Evolutionary conservation across 371 early-diverging fungal species (phyloP), one percentile per base, ranked within the genome.

Genomic region (Phascolomyces articulosus): DNA sequence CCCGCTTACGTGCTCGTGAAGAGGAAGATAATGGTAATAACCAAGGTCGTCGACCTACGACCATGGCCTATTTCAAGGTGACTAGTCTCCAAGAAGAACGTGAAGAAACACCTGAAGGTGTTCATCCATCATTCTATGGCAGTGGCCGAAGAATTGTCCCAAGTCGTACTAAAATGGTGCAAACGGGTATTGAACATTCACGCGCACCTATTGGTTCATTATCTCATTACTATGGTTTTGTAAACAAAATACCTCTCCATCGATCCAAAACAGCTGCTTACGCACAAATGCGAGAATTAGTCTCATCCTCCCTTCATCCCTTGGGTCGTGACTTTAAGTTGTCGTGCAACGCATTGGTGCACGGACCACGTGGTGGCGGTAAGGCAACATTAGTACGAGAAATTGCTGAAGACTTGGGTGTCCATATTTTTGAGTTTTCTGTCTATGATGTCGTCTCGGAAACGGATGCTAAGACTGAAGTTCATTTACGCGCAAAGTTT

Each of bases 331-430:
- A 87, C 28, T 86, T 91, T 31, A 85, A 88, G 16, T 72, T 95
- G 23, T 83, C 85, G 3, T 93, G 94, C 62, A 88, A 91, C 2
- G 85, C 91, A 0, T 67, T 96, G 41, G 65, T 96, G 18, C 89
- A 91, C 60, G 96, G 97, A 13, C 84, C 91, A 15, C 79, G 90
- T 3, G 97, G 97, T n/a, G 88, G 87, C 9, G 97, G 96, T 13
- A 97, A 96, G 67, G 78, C 86, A 24, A 85, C 88, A 0, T 60
- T 93, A 41, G 79, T 93, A 0, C 78, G 77, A 16, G 78, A 85
- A 60, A 87, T 90, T 0, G 88, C 89, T 2, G 89, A 91, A 40
- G 71, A 77, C 15, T 71, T 94, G 16, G 96, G 96, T 8, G 76
- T 95, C 0, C 93, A 95, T 70, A 21, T 92, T 8, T 77, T 81